Base-by-base conservation (phyloP, 2,329 filamentous ascomycete species). In the Phaeosphaeria sp. region DNA sequence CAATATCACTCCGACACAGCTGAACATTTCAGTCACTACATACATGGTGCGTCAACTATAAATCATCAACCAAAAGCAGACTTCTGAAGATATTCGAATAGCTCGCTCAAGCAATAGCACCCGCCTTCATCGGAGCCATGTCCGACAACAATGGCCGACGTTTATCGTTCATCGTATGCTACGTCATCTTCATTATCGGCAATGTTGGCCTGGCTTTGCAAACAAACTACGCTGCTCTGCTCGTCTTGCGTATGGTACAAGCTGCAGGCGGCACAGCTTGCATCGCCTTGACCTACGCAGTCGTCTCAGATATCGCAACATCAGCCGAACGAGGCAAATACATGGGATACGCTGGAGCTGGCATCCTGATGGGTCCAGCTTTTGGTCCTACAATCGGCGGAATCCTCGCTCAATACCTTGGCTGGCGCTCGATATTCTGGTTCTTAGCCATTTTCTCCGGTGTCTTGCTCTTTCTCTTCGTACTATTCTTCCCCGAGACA, bases 321-420 rank as follows among this genome's bases (percentile, higher is more conserved):
- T 87, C 85, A 46, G 83, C 87, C 0, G 89, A 94, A 72, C 81
- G 91, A 63, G 91, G 91, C 1, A 86, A 83, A 60, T 93, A 91
- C 68, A 89, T 93, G 77, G 79, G 90, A 85, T 55, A 84, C 87
- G 57, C 85, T 88, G n/a, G 84, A 82, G 43, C 81, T 82, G 6
- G 87, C 84, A 18, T 73, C 3, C 49, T 75, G 11, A 68, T 73
- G 60, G 65, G 75, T 11, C 60, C 72, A 30, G 63, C 72, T 6
- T 71, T 75, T 49, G 75, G 73, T 0, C 77, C 77, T 27, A 73
- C 74, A 0, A 72, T 79, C 11, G 77, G 76, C 21, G 70, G 66
- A 2, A 56, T 74, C 0, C 49, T 74, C 1, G 66, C 69, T 4
- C 67, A 70, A 45, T 72, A 72, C 49, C 67, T 78, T 1, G 76